These are phyloP conservation scores for Hypoxylon lienhwacheense DNA, from an alignment of 495 filamentous ascomycete species.

Conservation along the genomic window DNA sequence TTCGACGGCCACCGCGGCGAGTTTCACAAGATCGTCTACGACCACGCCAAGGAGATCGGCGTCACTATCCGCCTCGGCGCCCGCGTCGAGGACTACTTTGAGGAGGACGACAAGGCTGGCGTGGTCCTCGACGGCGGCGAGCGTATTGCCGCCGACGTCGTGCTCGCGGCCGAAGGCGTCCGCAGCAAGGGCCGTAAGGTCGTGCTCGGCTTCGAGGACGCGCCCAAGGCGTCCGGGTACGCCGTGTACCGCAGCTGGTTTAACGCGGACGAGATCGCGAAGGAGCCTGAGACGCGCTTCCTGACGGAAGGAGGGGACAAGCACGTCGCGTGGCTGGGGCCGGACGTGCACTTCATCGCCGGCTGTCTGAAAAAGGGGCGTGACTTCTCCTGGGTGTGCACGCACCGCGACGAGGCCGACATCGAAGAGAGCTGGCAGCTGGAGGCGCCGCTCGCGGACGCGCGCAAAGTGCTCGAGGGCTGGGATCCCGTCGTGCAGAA, in stretches of 20 bases:
- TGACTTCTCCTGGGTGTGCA: constrained; percentile 73
- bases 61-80: constrained; percentile 59
- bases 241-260: constrained; percentile 65
- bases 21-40: constrained; percentile 62
- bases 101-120: constrained; percentile 56
- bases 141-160: constrained; percentile 56
- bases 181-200: constrained; percentile 61
- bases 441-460: constrained; percentile 62
- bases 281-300: constrained; percentile 61
- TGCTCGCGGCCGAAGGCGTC: constrained; percentile 66
- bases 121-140: constrained; percentile 55
- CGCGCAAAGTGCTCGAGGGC: constrained; percentile 58
- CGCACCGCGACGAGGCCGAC: constrained; percentile 56
- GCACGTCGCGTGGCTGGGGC: constrained; percentile 62
- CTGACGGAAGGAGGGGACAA: constrained; percentile 67
- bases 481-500: constrained; percentile 67
- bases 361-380: constrained; percentile 62
- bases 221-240: constrained; percentile 61
- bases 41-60: constrained; percentile 58
- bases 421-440: constrained; percentile 69
- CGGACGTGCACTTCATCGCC: constrained; percentile 66
- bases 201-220: constrained; percentile 64
- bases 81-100: constrained; percentile 63
- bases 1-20: constrained; percentile 67
- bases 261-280: constrained; percentile 59